phyloP scores from a whole-genome alignment of 2,329 filamentous ascomycete species.

The Alternaria triticina region DNA sequence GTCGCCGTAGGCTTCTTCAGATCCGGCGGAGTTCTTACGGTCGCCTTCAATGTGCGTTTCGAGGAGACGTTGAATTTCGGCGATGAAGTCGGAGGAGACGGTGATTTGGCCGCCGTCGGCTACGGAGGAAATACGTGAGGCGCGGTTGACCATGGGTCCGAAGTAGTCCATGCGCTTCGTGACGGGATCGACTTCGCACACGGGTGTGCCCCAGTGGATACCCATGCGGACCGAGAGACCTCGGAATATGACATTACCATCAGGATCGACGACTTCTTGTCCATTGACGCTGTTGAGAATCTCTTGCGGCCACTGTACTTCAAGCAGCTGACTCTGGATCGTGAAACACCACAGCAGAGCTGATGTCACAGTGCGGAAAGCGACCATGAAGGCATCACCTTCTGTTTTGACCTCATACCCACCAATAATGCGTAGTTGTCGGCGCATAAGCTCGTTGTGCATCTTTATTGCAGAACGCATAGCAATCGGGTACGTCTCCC shows the following conservation, averaged over 20 bases:
- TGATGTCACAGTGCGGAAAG: constrained; percentile 93
- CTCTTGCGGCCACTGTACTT: constrained; percentile 91
- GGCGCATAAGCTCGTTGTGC: constrained; percentile 95
- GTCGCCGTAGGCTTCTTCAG: constrained; percentile 77
- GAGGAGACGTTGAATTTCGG: constrained; percentile 88
- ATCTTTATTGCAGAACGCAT: constrained; percentile 98
- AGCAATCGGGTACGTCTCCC: constrained; percentile 92
- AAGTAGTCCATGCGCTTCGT: constrained; percentile 99
- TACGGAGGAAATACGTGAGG: constrained; percentile 89
- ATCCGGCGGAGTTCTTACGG: constrained; percentile 69
- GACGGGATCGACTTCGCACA: constrained; percentile 94
- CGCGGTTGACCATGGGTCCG: constrained; percentile 98
- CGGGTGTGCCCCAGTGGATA: constrained; percentile 91
- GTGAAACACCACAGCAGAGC: constrained; percentile 96
- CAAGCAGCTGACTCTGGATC: constrained; percentile 84
- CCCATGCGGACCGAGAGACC: constrained; percentile 97
- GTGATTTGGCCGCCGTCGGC: constrained; percentile 97
- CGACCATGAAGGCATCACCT: constrained; percentile 99
- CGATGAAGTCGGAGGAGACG: constrained; percentile 95
- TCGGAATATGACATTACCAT: constrained; percentile 88
- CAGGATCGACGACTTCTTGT: constrained; percentile 80
- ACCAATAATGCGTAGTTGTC: constrained; percentile 89
- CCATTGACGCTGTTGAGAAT: constrained; percentile 87
- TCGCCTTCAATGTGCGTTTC: constrained; percentile 90
- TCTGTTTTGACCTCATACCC: constrained; percentile 99